phyloP scores from a whole-genome alignment of 2,329 filamentous ascomycete genomes.

The Nannizzia gypsea region DNA sequence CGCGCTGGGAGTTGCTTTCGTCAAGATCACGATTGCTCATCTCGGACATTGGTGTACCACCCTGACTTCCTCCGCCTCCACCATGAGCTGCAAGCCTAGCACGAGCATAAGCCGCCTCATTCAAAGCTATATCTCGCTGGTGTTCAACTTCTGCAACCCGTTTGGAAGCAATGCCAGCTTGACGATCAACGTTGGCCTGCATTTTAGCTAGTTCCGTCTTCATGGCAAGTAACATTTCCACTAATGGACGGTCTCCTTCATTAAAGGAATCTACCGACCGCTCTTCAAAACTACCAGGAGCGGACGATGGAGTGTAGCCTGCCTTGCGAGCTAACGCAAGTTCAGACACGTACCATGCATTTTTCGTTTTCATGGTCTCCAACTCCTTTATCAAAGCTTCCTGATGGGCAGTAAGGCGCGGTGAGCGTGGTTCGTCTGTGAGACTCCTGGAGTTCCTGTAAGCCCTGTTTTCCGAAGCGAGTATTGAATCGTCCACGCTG shows the following conservation, averaged over 20 bases:
- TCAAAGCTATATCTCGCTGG: conserved; percentile 86
- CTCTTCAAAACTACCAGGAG: conserved; percentile 54
- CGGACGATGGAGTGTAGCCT: conserved; percentile 56
- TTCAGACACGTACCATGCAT: conserved; percentile 96
- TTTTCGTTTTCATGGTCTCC: conserved; percentile 69
- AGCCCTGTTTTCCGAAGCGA: conserved; percentile 31
- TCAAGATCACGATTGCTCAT: conserved; percentile 50
- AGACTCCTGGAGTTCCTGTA: conserved; percentile 32
- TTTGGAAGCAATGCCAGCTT: conserved; percentile 72
- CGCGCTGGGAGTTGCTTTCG: conserved; percentile 47
- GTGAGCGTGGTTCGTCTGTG: conserved; percentile 35
- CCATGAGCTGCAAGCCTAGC: conserved; percentile 78
- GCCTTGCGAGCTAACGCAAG: conserved; percentile 81
- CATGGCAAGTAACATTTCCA: conserved; percentile 89
- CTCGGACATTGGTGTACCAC: conserved; percentile 43
- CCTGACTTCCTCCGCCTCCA: conserved; percentile 46
- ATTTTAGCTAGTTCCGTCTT: conserved; percentile 78
- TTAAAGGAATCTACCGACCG: conserved; percentile 67
- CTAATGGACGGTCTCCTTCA: conserved; percentile 81
- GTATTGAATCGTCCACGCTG: conserved; percentile 48
- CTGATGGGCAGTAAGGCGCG: conserved; percentile 35
- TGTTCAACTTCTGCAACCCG: conserved; percentile 89
- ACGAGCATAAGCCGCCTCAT: conserved; percentile 88
- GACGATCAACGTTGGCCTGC: conserved; percentile 77
- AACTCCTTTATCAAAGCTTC: conserved; percentile 72